A percentile compares a stretch with the other conserved stretches of the same genome.
Conservation (phyloP, 2,329 filamentous ascomycete species). For the Colletotrichum salicis region DNA sequence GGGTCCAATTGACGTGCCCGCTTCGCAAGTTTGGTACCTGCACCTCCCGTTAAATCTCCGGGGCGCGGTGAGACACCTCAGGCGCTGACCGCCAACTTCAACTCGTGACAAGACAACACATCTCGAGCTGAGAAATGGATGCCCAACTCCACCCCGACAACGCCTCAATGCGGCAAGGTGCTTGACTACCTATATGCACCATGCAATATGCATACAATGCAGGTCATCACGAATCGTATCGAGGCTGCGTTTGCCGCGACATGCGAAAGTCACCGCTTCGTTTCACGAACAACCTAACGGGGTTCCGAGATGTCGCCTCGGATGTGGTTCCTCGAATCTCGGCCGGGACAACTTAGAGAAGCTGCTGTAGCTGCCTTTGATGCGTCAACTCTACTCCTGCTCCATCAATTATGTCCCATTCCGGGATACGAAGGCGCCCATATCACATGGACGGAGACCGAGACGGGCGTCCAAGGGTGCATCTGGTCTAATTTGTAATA, state of each 20-base stretch:
- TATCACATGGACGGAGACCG: neutral
- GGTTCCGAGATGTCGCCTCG: neutral
- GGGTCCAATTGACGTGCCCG: neutral
- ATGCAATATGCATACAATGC: neutral
- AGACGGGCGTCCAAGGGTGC: neutral
- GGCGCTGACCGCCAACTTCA: neutral
- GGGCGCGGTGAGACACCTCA: neutral
- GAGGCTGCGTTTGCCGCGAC: neutral
- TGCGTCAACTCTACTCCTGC: neutral
- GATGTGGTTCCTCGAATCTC: neutral
- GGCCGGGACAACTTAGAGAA: neutral
- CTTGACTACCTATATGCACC: neutral
- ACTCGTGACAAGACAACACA: neutral
- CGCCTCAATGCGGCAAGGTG: neutral
- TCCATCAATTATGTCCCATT: neutral
- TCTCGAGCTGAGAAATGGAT: too few relatives aligned
- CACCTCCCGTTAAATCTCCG: neutral
- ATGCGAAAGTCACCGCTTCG: neutral
- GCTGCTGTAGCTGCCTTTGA: neutral
- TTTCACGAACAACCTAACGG: neutral
- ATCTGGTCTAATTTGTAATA: neutral
- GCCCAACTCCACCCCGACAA: neutral
- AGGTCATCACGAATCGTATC: neutral
- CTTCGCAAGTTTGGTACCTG: too few relatives aligned
- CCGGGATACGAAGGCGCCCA: neutral